Conservation (phyloP, 805 yeast genomes). For the Maudiozyma pseudohumilis region DNA sequence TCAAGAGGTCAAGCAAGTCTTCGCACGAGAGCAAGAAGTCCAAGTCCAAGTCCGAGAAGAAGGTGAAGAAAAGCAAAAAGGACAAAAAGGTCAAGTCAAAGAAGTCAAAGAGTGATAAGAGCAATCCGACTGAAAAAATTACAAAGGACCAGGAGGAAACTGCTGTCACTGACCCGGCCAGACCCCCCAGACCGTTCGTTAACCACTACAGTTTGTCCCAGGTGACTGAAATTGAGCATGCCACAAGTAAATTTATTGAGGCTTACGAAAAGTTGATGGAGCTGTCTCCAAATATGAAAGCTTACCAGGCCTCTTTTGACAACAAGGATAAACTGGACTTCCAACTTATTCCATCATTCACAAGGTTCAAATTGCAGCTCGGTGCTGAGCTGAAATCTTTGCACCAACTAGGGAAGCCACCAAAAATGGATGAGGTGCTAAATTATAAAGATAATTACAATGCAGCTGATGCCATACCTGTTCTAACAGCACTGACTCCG, state of each 20-base stretch:
- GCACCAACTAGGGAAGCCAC: slow-evolving; percentile 39
- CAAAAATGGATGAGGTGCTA: slow-evolving; percentile 46
- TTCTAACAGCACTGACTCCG: slow-evolving; percentile 12
- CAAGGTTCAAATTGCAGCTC: slow-evolving; percentile 45
- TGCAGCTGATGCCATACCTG: slow-evolving; percentile 10
- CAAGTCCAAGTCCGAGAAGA: neutral
- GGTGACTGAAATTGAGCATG: slow-evolving; percentile 39
- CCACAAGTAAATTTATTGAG: slow-evolving; percentile 43
- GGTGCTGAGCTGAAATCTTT: slow-evolving; percentile 52
- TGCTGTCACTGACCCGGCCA: neutral
- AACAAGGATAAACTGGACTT: slow-evolving; percentile 27
- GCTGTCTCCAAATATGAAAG: slow-evolving; percentile 45
- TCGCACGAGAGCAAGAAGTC: slow-evolving; percentile 1
- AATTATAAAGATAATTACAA: slow-evolving; percentile 29
- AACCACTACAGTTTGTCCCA: slow-evolving; percentile 14
- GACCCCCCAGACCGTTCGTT: neutral
- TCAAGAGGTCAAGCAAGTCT: neutral
- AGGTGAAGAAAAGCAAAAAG: slow-evolving; percentile 6
- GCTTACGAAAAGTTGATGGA: slow-evolving; percentile 40
- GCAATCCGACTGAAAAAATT: neutral
- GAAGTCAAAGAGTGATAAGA: slow-evolving; percentile 4
- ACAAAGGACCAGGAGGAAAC: neutral
- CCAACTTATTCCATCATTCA: slow-evolving; percentile 40
- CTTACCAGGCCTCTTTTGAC: slow-evolving; percentile 30
- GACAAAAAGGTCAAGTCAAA: slow-evolving; percentile 9